Percentiles rank a stretch among this genome's conserved stretches.
phyloP scores from a whole-genome alignment of 1,139 yeast genomes.

The Meyerozyma guilliermondii region DNA sequence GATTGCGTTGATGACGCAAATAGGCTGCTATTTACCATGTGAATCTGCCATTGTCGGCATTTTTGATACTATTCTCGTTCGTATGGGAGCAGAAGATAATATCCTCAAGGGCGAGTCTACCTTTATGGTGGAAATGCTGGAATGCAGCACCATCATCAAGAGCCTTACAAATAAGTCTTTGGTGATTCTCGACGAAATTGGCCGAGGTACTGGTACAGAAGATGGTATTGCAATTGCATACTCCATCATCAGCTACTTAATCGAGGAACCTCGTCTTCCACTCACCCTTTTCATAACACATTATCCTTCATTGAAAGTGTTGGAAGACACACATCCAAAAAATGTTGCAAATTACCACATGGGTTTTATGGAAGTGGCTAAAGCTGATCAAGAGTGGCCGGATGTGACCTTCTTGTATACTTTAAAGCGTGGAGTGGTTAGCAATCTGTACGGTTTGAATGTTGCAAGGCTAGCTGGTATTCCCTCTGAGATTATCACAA shows the following conservation, averaged over 20 bases:
- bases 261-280: conserved; percentile 41
- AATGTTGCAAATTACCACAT: conserved; percentile 62
- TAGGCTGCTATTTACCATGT: conserved; percentile 44
- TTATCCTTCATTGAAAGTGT: conserved; percentile 64
- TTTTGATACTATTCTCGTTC: conserved; percentile 49
- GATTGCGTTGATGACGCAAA: conserved; percentile 47
- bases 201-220: conserved; percentile 80
- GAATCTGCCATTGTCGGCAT: conserved; percentile 48
- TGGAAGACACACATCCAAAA: conserved; percentile 37
- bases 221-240: conserved; percentile 90
- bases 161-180: conserved; percentile 45
- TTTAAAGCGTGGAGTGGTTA: conserved; percentile 53
- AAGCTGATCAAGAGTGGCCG: conserved; percentile 28
- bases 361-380: conserved; percentile 57
- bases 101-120: conserved; percentile 67
- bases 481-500: conserved; percentile 42
- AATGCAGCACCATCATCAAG: conserved; percentile 53
- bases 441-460: conserved; percentile 70
- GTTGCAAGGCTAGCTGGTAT: conserved; percentile 72
- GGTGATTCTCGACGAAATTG: conserved; percentile 60
- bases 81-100: conserved; percentile 77
- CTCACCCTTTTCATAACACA: conserved; percentile 81
- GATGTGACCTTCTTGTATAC: conserved; percentile 58
- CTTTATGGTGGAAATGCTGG: conserved; percentile 70
- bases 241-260: conserved; percentile 63